Percentiles rank a stretch among this genome's conserved stretches.
Conservation (phyloP, 495 filamentous ascomycete species). For the Gamarada debralockiae region DNA sequence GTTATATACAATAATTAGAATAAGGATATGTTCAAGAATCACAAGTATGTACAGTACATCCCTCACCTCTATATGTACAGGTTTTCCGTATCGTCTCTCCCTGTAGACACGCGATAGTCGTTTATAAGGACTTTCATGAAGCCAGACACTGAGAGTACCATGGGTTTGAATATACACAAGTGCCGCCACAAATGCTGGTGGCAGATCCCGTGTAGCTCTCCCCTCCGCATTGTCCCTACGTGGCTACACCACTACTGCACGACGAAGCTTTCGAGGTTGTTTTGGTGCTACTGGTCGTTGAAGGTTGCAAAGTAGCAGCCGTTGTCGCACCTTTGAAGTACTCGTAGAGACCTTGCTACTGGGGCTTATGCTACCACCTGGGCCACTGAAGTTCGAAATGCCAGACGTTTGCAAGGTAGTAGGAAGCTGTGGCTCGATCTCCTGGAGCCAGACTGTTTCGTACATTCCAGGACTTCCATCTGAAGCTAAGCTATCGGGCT, state of each 20-base stretch:
- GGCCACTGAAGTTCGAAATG: conserved; percentile 10
- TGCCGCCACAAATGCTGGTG: neutral
- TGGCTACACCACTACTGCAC: neutral
- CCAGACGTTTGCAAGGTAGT: conserved; percentile 29
- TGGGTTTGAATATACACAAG: neutral
- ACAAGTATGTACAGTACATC: too few relatives aligned
- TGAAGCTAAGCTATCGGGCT: conserved; percentile 40
- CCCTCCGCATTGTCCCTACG: neutral
- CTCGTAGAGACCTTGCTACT: too few relatives aligned
- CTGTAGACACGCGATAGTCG: too few relatives aligned
- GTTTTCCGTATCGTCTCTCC: neutral
- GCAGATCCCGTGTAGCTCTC: neutral
- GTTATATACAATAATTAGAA: too few relatives aligned
- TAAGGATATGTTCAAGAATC: too few relatives aligned
- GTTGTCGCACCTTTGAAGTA: too few relatives aligned
- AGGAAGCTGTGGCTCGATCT: conserved; percentile 39
- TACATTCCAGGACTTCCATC: conserved; percentile 42
- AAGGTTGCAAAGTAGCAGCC: too few relatives aligned
- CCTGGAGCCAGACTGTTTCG: conserved; percentile 39
- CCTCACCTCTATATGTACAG: too few relatives aligned
- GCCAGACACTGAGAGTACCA: conserved; percentile 1
- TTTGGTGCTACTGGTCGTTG: too few relatives aligned
- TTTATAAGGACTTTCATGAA: too few relatives aligned
- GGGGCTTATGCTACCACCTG: too few relatives aligned
- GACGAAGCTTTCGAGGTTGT: too few relatives aligned